phyloP scores from a whole-genome alignment of 371 early-diverging fungal species.

The Catenaria anguillulae region DNA sequence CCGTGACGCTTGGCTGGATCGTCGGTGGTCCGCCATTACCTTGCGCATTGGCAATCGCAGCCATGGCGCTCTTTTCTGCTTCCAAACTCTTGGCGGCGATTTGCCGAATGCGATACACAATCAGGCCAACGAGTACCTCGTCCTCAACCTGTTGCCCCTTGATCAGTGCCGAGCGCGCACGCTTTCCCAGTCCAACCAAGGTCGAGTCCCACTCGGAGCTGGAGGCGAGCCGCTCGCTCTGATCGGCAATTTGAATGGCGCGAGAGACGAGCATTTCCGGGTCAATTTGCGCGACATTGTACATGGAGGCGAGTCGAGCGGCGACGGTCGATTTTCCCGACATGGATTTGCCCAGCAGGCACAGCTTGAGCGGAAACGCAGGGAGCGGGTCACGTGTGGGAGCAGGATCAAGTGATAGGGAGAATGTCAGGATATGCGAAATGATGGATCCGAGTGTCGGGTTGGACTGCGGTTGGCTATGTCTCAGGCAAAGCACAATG shows the following conservation, averaged over 20 bases:
- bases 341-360: constrained; percentile 30
- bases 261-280: constrained; percentile 25
- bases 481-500: too few species aligned
- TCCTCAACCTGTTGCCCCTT: constrained; percentile 27
- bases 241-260: constrained; percentile 15
- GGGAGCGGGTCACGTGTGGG: constrained; percentile 13
- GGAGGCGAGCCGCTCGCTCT: too few species aligned
- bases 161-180: constrained; percentile 18
- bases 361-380: constrained; percentile 22
- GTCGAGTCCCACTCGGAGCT: not conserved
- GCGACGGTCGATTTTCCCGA: constrained; percentile 29
- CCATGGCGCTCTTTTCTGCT: too few species aligned
- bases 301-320: constrained; percentile 17
- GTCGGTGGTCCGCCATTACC: too few species aligned
- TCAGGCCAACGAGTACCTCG: constrained; percentile 20
- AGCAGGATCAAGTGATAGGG: not conserved
- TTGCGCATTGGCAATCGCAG: not conserved
- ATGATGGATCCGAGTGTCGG: constrained; percentile 21
- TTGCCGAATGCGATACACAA: constrained; percentile 21
- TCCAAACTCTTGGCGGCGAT: not conserved
- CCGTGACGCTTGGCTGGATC: too few species aligned
- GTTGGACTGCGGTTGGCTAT: too few species aligned
- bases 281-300: constrained; percentile 17
- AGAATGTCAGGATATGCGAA: constrained; percentile 14
- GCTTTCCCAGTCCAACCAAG: not conserved